Evolutionary conservation across 345 rosid genomes (phyloP).

Genomic region (Eucalyptus rudis): DNA sequence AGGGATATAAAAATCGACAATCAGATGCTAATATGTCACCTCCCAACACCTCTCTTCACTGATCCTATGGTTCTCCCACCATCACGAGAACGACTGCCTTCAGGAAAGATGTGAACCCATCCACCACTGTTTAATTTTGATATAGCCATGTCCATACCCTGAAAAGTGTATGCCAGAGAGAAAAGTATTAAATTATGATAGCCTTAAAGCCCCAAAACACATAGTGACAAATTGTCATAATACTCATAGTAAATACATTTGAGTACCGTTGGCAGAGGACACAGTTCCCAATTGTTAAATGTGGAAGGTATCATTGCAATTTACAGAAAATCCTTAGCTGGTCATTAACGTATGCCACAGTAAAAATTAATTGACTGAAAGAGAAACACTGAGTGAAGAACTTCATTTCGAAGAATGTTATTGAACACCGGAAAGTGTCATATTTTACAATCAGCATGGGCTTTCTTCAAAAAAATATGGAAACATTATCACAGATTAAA

Average conservation of each 20-base stretch:
- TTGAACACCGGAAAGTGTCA: not conserved
- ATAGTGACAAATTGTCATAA: not conserved
- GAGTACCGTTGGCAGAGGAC: not conserved
- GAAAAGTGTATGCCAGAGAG: not conserved
- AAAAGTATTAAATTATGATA: not conserved
- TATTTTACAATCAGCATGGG: not conserved
- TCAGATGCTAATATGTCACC: constrained; percentile 22
- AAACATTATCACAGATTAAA: not conserved
- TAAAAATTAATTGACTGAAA: not conserved
- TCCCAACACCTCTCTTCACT: constrained; percentile 89
- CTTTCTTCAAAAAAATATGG: not conserved
- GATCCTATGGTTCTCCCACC: constrained; percentile 86
- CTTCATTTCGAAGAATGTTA: not conserved
- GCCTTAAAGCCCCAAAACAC: not conserved
- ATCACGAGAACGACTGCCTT: constrained; percentile 90
- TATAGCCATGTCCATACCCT: constrained; percentile 99
- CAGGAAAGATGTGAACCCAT: constrained; percentile 99
- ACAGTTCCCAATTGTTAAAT: not conserved
- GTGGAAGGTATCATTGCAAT: not conserved
- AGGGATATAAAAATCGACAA: not conserved
- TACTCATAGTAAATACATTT: not conserved
- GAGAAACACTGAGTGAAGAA: not conserved
- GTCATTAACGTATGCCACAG: not conserved
- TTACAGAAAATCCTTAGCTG: not conserved
- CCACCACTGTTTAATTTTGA: constrained; percentile 82